Evolutionary conservation across 371 early-diverging fungal genomes (phyloP), one percentile per base, ranked within the genome.

Genomic region (Lichtheimia corymbifera): DNA sequence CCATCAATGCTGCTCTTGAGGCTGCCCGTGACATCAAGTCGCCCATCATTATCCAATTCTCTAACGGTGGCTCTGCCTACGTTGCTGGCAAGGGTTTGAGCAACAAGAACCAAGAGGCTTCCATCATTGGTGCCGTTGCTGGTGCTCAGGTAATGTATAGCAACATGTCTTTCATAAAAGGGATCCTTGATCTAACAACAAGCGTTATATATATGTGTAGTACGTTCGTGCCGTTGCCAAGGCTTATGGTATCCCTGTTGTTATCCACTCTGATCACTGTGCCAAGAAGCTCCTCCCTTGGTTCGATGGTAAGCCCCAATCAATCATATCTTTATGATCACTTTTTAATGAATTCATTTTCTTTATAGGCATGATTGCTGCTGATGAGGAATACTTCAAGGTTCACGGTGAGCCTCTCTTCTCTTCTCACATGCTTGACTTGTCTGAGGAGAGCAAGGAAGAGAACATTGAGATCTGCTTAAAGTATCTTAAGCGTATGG

Each of bases 341-440:
- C 17, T 45, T 18, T 45, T 22, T 22, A 22, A 15, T 45, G 51
- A 18, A 56, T 40, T 40, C 51, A 27, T 9, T 20, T 15, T 15
- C 4, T 13, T 20, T 55, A 42, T 44, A 66, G 66, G 68, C 49
- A 95, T 95, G 95, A 83, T 95, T 62, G 86, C 74, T 50, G 95
- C 95, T 61, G 95, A 95, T 75, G 95, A 94, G 73, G 87, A 82
- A 59, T 93, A 95, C 91, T 95, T 88, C 81, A 89, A 89, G 80
- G 77, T 82, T 67, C 89, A 93, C 75, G 90, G 90, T 68, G 95
- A 92, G 80, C 93, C 95, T 50, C 88, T 95, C 67, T 95, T 93
- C 88, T 93, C 93, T n/a, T 94, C 95, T 68, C 96, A 95, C 87
- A 95, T 95, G 96, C 86, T 95, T 64, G 96, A 95, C 82, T 88